A percentile compares a stretch with the other conserved stretches of the same genome.
Conservation (phyloP, 1,284 basidiomycete genomes). For the Sporisorium scitamineum region DNA sequence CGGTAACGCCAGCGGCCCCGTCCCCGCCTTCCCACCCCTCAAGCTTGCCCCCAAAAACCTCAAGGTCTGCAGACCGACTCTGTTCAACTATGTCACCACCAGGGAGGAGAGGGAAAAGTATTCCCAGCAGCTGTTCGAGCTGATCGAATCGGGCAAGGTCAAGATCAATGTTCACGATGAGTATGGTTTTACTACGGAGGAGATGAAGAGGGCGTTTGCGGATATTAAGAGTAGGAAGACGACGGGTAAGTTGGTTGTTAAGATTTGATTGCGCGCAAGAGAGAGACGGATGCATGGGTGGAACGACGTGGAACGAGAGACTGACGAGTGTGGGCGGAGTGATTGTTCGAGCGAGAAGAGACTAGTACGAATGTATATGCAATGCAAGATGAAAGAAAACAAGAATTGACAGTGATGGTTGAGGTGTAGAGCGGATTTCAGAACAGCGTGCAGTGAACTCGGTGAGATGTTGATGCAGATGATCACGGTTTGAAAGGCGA, state of each 20-base stretch:
- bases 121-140: slow-evolving; percentile 76
- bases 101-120: slow-evolving; percentile 80
- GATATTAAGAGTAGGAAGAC: slow-evolving; percentile 75
- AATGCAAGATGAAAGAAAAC: background rate
- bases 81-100: slow-evolving; percentile 73
- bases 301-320: too few species aligned
- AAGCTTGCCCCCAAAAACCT: slow-evolving; percentile 84
- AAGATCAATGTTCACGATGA: slow-evolving; percentile 77
- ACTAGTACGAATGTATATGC: slow-evolving; percentile 1
- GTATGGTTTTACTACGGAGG: slow-evolving; percentile 86
- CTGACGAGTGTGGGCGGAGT: background rate
- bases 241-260: slow-evolving; percentile 61
- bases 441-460: background rate
- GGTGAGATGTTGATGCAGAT: background rate
- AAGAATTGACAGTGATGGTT: background rate
- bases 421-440: background rate
- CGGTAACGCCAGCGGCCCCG: slow-evolving; percentile 88
- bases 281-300: slow-evolving; percentile 11
- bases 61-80: slow-evolving; percentile 72
- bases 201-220: slow-evolving; percentile 80
- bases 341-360: background rate
- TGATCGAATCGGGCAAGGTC: slow-evolving; percentile 76
- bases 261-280: slow-evolving; percentile 25
- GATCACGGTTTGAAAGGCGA: slow-evolving; percentile 27
- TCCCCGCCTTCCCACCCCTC: slow-evolving; percentile 76